Percentiles rank a stretch among this genome's conserved stretches.
These are phyloP conservation scores for Colletotrichum shisoi DNA, from an alignment of 2,329 filamentous ascomycete species.

Conservation along the genomic window DNA sequence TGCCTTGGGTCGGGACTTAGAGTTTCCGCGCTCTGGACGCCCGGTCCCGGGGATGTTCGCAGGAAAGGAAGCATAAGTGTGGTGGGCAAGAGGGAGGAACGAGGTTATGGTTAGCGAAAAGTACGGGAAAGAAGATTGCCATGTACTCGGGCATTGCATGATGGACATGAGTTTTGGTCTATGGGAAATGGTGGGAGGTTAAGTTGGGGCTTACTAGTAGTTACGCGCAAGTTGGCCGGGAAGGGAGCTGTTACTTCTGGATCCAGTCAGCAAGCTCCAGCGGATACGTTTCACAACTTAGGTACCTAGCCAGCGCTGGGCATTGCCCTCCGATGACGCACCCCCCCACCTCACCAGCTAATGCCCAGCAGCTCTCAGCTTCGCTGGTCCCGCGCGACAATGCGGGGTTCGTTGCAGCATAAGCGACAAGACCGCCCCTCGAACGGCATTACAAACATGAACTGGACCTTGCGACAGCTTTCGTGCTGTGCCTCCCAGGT, in stretches of 20 bases:
- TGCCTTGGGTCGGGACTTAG: conserved; percentile 34
- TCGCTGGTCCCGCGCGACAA: conserved; percentile 34
- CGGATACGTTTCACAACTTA: background rate
- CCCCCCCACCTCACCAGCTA: conserved; percentile 21
- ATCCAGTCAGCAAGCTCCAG: conserved; percentile 6
- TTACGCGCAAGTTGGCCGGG: background rate
- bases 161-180: background rate
- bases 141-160: conserved; percentile 5
- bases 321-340: conserved; percentile 31
- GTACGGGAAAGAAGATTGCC: background rate
- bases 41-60: background rate
- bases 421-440: conserved; percentile 32
- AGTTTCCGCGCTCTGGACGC: conserved; percentile 37
- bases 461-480: conserved; percentile 7
- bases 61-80: background rate
- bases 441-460: conserved; percentile 12
- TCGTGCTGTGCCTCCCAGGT: too few species aligned
- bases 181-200: conserved; percentile 2
- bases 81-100: background rate
- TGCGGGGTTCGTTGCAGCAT: conserved; percentile 35
- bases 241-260: conserved; percentile 23
- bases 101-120: background rate
- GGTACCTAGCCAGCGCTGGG: background rate
- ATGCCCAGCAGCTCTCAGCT: conserved; percentile 15
- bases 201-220: conserved; percentile 10